These are phyloP conservation scores for Helenozyma rhizophorensis DNA, from an alignment of 805 yeast genomes.

Conservation along the genomic window DNA sequence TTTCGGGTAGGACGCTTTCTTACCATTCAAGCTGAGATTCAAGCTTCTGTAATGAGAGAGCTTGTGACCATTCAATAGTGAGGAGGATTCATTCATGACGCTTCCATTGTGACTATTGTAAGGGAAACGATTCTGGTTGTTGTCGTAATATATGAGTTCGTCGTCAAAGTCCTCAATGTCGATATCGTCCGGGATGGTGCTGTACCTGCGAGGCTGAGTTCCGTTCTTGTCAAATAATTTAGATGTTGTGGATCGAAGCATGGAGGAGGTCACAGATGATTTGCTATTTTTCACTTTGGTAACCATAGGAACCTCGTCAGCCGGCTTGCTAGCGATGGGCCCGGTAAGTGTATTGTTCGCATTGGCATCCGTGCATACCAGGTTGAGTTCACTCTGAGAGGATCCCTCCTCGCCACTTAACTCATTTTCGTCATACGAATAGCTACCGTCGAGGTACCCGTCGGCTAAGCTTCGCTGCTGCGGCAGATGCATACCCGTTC, in stretches of 20 bases:
- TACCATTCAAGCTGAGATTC: conserved; percentile 28
- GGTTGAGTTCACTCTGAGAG: conserved; percentile 25
- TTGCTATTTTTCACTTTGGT: conserved; percentile 22
- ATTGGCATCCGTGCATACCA: conserved; percentile 9
- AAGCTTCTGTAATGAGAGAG: conserved; percentile 40
- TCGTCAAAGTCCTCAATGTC: conserved; percentile 54
- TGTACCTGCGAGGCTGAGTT: conserved; percentile 65
- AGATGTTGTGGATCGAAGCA: conserved; percentile 64
- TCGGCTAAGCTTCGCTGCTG: conserved; percentile 19
- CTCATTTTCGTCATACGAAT: conserved; percentile 24
- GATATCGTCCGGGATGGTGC: conserved; percentile 63
- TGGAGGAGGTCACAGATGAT: conserved; percentile 32
- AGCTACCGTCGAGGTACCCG: conserved; percentile 23
- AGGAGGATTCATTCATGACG: conserved; percentile 27
- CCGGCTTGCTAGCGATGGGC: not conserved
- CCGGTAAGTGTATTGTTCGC: not conserved
- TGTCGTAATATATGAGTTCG: conserved; percentile 45
- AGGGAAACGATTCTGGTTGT: conserved; percentile 34
- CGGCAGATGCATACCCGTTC: conserved; percentile 1
- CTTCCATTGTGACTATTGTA: conserved; percentile 21
- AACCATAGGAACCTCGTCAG: not conserved
- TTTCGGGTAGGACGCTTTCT: conserved; percentile 19
- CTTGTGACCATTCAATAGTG: conserved; percentile 22
- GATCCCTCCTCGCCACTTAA: conserved; percentile 25
- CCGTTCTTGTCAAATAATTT: conserved; percentile 71